Evolutionary conservation across 768 basidiomycete species (phyloP).

Genomic region (Auriscalpium vulgare): DNA sequence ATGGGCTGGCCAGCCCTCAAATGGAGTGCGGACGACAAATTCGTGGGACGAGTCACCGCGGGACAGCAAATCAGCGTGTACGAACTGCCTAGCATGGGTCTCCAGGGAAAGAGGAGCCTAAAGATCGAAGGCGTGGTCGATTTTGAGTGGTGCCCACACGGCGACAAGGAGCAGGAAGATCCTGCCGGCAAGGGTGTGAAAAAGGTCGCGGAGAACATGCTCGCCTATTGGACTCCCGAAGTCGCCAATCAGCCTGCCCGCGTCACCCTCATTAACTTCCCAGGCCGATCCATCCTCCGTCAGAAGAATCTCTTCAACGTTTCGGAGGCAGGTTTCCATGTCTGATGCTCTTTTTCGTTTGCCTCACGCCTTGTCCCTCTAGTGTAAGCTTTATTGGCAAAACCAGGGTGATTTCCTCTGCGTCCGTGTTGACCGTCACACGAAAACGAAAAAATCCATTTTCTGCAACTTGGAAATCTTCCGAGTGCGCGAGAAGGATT

Average conservation of each 20-base stretch:
- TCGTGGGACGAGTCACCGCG: slow-evolving; percentile 80
- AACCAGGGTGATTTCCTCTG: slow-evolving; percentile 97
- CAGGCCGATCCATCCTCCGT: slow-evolving; percentile 72
- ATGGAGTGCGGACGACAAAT: slow-evolving; percentile 97
- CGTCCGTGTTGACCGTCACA: slow-evolving; percentile 97
- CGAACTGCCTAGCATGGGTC: slow-evolving; percentile 88
- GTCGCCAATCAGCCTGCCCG: slow-evolving; percentile 93
- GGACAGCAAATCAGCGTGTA: slow-evolving; percentile 95
- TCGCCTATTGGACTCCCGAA: slow-evolving; percentile 98
- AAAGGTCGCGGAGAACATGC: slow-evolving; percentile 80
- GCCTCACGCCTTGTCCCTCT: slow-evolving; percentile 1
- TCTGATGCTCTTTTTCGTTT: not conserved
- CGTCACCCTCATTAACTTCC: slow-evolving; percentile 88
- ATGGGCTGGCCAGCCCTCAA: slow-evolving; percentile 94
- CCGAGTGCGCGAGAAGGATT: slow-evolving; percentile 94
- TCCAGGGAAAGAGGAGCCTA: slow-evolving; percentile 92
- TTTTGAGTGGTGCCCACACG: slow-evolving; percentile 96
- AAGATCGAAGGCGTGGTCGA: slow-evolving; percentile 97
- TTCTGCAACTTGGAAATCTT: slow-evolving; percentile 99
- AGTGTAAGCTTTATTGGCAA: slow-evolving; percentile 99
- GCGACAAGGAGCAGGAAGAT: slow-evolving; percentile 82
- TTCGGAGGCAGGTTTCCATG: slow-evolving; percentile 61
- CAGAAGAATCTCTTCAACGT: slow-evolving; percentile 99
- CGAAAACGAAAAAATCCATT: slow-evolving; percentile 96
- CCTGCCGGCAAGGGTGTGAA: slow-evolving; percentile 41